Evolutionary conservation across 2,329 filamentous ascomycete genomes (phyloP).

Genomic region (Byssochlamys sp.): DNA sequence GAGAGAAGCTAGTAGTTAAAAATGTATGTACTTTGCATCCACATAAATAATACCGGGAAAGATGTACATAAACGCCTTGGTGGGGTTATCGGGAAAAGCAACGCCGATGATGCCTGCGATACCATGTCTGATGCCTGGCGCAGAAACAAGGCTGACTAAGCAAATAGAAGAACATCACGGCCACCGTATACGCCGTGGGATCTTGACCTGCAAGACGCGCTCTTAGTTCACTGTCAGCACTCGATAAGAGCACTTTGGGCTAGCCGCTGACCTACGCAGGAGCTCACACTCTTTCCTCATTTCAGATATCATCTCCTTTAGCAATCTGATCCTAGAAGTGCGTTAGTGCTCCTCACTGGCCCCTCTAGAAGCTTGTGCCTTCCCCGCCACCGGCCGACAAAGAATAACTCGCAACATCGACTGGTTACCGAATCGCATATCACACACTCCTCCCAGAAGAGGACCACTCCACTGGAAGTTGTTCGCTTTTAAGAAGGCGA

Average conservation of each 20-base stretch:
- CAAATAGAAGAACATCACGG: constrained; percentile 1
- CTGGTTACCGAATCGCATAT: background rate
- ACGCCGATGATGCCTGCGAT: background rate
- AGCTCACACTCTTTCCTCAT: background rate
- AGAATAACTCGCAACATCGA: constrained; percentile 4
- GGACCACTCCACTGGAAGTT: constrained; percentile 9
- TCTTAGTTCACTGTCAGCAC: constrained; percentile 4
- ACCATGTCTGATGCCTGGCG: background rate
- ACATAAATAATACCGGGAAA: background rate
- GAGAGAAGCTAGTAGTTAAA: too few species aligned
- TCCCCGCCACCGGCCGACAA: constrained; percentile 8
- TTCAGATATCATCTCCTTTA: background rate
- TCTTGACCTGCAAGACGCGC: constrained; percentile 1
- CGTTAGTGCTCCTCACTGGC: constrained; percentile 5
- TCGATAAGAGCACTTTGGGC: background rate
- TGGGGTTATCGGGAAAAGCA: background rate
- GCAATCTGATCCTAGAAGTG: constrained; percentile 1
- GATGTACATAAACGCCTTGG: background rate
- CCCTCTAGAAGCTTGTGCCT: constrained; percentile 2
- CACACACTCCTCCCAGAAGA: constrained; percentile 2
- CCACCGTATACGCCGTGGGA: background rate
- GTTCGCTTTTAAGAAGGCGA: constrained; percentile 16
- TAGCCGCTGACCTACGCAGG: background rate
- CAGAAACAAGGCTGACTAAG: constrained; percentile 2
- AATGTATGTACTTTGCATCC: too few species aligned